Evolutionary conservation across 164 flowering plant genomes (phyloP), one percentile per base, ranked within the genome.

Genomic region (Vitis labrusca): DNA sequence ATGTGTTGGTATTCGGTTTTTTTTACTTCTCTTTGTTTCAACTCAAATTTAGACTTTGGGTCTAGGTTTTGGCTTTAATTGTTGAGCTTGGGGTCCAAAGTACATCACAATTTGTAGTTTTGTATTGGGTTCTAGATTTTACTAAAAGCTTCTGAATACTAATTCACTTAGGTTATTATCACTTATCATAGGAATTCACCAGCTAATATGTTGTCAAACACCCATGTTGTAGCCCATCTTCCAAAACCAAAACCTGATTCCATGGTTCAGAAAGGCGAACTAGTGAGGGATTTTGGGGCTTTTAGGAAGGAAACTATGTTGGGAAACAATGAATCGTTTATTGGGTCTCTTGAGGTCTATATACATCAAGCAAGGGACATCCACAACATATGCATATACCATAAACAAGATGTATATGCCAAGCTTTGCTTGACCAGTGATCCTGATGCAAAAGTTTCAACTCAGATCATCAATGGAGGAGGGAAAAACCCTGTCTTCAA

Each of bases 371-470:
- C 99, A 6, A 85, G 97, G 73, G 97, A 93, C 75, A 88, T 95
- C 65, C 97, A 93, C 32, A 95, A 95, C 87, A 89, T 95, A 71
- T 95, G 98, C 86, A 95, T 95, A 71, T 95, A 95, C 81, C 97
- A 95, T 53, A 93, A 95, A 67, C 99, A 95, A 80, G 99, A 95
- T 86, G 98, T 95, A 47, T 95, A 95, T 81, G 97, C 99, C 15
- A 96, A 91, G 85, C 71, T 93, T 65, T 91, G 83, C 70, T 82
- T 93, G 64, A 88, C 97, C 15, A 85, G 83, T 73, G 85, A 91
- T 71, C 98, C 97, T 11, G 91, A 93, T 19, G 74, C 49, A 49
- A 64, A 91, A 1, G 85, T 86, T 61, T 88, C 94, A 19, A 88
- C 97, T 70, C 77, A 85, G 68, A 90, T 74, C 77, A 84, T 96